These are phyloP conservation scores for Umbelopsis sp. DNA, from an alignment of 192 early-diverging fungal species.

Conservation along the genomic window DNA sequence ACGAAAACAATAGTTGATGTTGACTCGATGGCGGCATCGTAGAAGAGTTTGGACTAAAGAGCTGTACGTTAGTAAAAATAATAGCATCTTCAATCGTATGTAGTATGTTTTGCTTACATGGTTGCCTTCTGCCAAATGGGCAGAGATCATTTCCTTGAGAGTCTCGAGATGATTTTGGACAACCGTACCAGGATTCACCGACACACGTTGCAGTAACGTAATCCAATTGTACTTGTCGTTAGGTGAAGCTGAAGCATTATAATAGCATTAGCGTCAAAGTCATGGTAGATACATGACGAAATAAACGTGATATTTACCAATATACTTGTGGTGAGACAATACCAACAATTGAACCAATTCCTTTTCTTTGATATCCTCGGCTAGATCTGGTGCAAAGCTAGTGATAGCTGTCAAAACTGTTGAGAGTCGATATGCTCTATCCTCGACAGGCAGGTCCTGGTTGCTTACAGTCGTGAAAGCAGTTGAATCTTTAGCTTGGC, in stretches of 20 bases:
- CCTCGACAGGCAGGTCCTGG: slow-evolving; percentile 30
- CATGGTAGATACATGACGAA: not conserved
- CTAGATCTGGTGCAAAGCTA: slow-evolving; percentile 35
- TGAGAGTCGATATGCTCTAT: slow-evolving; percentile 50
- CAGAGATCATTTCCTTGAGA: slow-evolving; percentile 50
- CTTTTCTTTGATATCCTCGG: slow-evolving; percentile 35
- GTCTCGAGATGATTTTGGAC: slow-evolving; percentile 41
- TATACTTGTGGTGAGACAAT: slow-evolving; percentile 52
- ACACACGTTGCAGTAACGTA: slow-evolving; percentile 72
- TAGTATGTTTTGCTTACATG: slow-evolving; percentile 26
- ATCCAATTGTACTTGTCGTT: slow-evolving; percentile 84
- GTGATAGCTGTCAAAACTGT: slow-evolving; percentile 52
- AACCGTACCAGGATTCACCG: slow-evolving; percentile 70
- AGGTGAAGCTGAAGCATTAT: slow-evolving; percentile 48
- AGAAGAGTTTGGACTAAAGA: slow-evolving; percentile 52
- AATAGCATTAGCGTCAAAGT: slow-evolving; percentile 17
- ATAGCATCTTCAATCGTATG: slow-evolving; percentile 12
- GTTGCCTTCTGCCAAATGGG: slow-evolving; percentile 37
- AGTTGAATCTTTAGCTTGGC: slow-evolving; percentile 51
- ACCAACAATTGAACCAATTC: slow-evolving; percentile 49
- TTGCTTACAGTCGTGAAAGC: slow-evolving; percentile 30
- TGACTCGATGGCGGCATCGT: slow-evolving; percentile 62
- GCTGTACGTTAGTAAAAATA: slow-evolving; percentile 28
- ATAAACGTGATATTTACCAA: slow-evolving; percentile 32
- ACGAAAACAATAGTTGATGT: slow-evolving; percentile 67